Conservation (phyloP, 2,329 filamentous ascomycete genomes). For the Tolypocladium endophyticum region DNA sequence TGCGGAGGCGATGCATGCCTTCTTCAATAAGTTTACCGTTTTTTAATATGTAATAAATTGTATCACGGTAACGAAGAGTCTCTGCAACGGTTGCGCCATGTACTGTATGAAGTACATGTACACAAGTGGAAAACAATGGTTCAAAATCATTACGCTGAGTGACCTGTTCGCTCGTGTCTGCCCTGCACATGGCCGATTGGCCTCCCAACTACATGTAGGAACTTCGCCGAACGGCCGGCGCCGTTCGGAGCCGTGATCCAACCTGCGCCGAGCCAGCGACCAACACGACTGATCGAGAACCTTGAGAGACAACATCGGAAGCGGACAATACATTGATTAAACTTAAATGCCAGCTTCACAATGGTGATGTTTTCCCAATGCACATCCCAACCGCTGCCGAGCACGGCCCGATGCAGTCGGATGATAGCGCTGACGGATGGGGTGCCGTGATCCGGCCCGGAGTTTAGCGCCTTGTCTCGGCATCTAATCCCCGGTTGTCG, state of each 20-base stretch:
- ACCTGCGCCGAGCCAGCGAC: background rate
- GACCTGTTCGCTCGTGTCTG: no score
- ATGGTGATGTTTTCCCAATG: background rate
- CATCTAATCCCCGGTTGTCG: background rate
- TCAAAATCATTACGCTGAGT: no score
- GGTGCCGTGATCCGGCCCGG: background rate
- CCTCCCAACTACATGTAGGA: no score
- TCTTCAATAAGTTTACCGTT: conserved; percentile 2
- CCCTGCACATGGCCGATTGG: no score
- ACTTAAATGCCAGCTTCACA: background rate
- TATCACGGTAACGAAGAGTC: no score
- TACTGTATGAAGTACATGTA: no score
- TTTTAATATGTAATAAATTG: no score
- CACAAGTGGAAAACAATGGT: no score
- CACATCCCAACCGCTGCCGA: background rate
- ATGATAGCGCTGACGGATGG: background rate
- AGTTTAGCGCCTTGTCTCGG: background rate
- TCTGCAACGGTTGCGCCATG: no score
- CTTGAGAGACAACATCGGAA: background rate
- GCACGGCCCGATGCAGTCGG: background rate
- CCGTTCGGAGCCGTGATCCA: background rate
- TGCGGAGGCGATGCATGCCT: conserved; percentile 8
- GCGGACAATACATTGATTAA: background rate
- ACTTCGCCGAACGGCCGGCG: no score
- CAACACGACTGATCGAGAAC: background rate